Evolutionary conservation across 2,329 filamentous ascomycete genomes (phyloP), one percentile per base, ranked within the genome.

Genomic region (Sporothrix pseudoabietina): DNA sequence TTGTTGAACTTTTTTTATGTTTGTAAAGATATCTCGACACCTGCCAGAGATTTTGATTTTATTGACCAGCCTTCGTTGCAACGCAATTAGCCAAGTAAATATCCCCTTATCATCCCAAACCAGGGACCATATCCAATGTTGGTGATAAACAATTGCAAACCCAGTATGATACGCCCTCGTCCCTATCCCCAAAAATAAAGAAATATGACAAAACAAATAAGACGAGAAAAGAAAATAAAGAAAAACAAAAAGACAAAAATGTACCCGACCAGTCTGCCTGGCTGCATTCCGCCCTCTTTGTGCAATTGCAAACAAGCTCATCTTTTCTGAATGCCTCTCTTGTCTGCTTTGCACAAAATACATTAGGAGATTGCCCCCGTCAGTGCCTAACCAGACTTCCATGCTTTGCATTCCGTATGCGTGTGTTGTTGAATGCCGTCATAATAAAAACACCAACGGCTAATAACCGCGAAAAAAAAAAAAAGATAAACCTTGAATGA

Each of bases 171-270:
- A 47, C 61, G 61, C 61, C 39, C 3, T 66, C 39, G 61, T 41
- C 26, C 65, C 16, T 52, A 35, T 2, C n/a, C 41, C 14, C 47
- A 66, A 49, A 49, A 52, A 35, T 12, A 61, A 2, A 65, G 39
- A n/a, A 30, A 66, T 26, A 54, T 66, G 22, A 52, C 30, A 72
- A 63, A 55, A 65, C 41, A 70, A 57, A 73, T 32, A 59, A 66
- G 47, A 69, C 10, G 39, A 57, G 5, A 49, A n/a, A n/a, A 54
- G 7, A 69, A 41, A n/a, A n/a, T 16, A 49, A 16, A 32, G 44
- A 65, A 26, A 26, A 26, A 26, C 26, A 26, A 26, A 41, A 41
- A 41, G 4, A 26, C 4, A 57, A 57, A 59, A 30, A 19, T 19
- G 2, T 66, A 41, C 14, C 55, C 8, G 19, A n/a, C 39, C 59